Evolutionary conservation across 805 yeast species (phyloP).

Genomic region (Lipomyces oligophaga): DNA sequence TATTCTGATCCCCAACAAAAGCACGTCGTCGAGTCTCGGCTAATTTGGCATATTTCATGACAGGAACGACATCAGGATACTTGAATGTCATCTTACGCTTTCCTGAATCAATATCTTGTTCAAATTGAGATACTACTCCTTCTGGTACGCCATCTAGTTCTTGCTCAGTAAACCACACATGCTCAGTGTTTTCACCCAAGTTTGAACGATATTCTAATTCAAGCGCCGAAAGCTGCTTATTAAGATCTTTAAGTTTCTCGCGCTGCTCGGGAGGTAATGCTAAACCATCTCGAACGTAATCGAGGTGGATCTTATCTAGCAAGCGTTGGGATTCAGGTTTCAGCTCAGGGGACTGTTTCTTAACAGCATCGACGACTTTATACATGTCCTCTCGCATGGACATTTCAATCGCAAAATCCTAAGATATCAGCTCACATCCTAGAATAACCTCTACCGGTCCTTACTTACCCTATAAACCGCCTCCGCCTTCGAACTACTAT

Average conservation of each 20-base stretch:
- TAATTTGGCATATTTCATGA: constrained; percentile 64
- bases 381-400: constrained; percentile 64
- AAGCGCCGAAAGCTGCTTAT: constrained; percentile 55
- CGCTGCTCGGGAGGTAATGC: constrained; percentile 54
- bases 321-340: constrained; percentile 56
- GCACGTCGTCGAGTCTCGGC: constrained; percentile 65
- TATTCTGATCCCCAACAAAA: constrained; percentile 63
- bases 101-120: constrained; percentile 44
- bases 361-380: constrained; percentile 53
- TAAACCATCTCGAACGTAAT: constrained; percentile 66
- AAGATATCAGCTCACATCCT: constrained; percentile 34
- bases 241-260: constrained; percentile 54
- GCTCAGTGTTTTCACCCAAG: constrained; percentile 46
- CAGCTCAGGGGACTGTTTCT: constrained; percentile 36
- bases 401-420: constrained; percentile 59
- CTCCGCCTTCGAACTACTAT: constrained; percentile 64
- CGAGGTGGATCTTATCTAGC: constrained; percentile 53
- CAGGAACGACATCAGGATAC: constrained; percentile 75
- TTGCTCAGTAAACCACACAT: constrained; percentile 54
- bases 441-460: not conserved
- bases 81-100: constrained; percentile 67
- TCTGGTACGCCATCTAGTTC: constrained; percentile 73
- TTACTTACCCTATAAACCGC: constrained; percentile 34
- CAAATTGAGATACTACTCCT: constrained; percentile 57
- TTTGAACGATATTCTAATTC: constrained; percentile 58